phyloP scores from a whole-genome alignment of 2,329 filamentous ascomycete genomes.

The Dactylellina cionopaga region DNA sequence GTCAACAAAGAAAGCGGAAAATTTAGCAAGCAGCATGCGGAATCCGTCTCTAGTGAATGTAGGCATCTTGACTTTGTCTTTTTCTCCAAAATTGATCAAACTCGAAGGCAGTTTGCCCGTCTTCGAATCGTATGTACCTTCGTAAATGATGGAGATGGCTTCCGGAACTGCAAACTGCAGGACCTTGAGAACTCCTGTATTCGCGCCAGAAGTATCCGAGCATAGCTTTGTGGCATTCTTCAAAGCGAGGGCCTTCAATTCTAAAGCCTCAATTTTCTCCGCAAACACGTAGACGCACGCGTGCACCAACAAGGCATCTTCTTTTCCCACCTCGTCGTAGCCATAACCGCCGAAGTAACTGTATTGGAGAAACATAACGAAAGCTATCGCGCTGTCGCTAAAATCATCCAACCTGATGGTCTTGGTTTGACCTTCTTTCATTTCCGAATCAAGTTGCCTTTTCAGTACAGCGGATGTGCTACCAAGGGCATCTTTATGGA shows the following conservation, averaged over 20 bases:
- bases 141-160: neutral
- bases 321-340: constrained; percentile 13
- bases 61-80: neutral
- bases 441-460: constrained; percentile 1
- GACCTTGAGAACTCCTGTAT: neutral
- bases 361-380: constrained; percentile 23
- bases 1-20: neutral
- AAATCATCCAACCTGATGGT: constrained; percentile 11
- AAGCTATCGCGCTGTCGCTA: neutral
- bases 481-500: constrained; percentile 28
- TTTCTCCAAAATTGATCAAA: neutral
- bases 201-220: neutral
- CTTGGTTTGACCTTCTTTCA: constrained; percentile 15
- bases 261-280: constrained; percentile 26
- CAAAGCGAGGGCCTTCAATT: constrained; percentile 18
- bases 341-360: constrained; percentile 32
- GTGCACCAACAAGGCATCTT: constrained; percentile 25
- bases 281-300: constrained; percentile 35
- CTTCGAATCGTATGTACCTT: neutral
- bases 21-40: neutral
- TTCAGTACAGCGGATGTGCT: constrained; percentile 13
- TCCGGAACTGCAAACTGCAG: constrained; percentile 16
- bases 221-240: constrained; percentile 22
- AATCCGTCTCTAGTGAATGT: constrained; percentile 1
- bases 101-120: neutral